Evolutionary conservation across 768 basidiomycete species (phyloP).

Genomic region (Leccinum longicurvipes): DNA sequence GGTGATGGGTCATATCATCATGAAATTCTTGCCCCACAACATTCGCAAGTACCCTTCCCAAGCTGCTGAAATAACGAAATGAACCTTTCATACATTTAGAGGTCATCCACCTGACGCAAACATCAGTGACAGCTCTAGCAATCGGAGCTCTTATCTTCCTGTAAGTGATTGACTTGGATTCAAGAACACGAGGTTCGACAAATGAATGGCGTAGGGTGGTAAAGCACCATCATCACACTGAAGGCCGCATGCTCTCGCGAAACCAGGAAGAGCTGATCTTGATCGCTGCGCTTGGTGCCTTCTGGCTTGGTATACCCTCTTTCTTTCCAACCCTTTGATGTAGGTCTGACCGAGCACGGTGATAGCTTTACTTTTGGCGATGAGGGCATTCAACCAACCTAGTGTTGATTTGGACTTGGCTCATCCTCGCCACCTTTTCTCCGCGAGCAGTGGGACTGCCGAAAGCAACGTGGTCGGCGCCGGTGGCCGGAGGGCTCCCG

Average conservation of each 20-base stretch:
- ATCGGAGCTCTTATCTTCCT: constrained; percentile 62
- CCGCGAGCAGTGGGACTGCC: constrained; percentile 32
- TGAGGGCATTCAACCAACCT: constrained; percentile 36
- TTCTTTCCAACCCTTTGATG: neutral
- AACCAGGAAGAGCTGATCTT: constrained; percentile 72
- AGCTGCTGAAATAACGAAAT: constrained; percentile 4
- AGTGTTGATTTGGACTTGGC: constrained; percentile 28
- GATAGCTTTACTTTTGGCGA: constrained; percentile 42
- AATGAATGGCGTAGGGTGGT: constrained; percentile 45
- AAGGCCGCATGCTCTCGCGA: constrained; percentile 55
- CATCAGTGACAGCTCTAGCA: constrained; percentile 67
- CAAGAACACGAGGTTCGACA: neutral
- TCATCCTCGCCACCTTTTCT: constrained; percentile 31
- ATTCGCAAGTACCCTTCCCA: constrained; percentile 28
- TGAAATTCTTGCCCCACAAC: constrained; percentile 42
- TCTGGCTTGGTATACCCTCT: constrained; percentile 66
- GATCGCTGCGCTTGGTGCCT: constrained; percentile 67
- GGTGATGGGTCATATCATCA: constrained; percentile 47
- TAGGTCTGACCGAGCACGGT: constrained; percentile 3
- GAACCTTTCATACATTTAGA: constrained; percentile 36
- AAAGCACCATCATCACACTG: constrained; percentile 66
- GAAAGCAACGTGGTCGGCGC: constrained; percentile 34
- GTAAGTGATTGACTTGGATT: constrained; percentile 39
- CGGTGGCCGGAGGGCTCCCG: constrained; percentile 26
- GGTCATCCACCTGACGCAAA: constrained; percentile 66